These are phyloP conservation scores for Ajuga chamaepitys DNA, from an alignment of 257 asterid genomes.

Conservation along the genomic window DNA sequence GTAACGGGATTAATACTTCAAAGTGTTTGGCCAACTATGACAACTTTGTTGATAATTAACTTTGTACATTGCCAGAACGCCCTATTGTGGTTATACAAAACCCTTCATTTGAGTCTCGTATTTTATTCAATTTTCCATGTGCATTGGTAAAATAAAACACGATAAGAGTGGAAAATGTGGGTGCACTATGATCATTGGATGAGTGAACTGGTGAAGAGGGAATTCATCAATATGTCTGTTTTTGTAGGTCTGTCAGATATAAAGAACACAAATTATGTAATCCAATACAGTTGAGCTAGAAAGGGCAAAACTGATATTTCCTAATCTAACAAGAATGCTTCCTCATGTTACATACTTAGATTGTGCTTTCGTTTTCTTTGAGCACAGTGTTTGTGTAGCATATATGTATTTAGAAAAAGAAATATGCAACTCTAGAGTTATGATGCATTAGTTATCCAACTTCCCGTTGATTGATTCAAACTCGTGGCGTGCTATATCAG, in stretches of 20 bases:
- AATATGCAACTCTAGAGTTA: background rate
- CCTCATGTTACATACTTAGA: background rate
- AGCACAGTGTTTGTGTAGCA: background rate
- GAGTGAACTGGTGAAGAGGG: background rate
- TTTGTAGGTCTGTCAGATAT: background rate
- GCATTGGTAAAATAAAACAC: background rate
- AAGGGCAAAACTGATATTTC: background rate
- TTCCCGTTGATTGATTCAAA: background rate
- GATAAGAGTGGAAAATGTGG: background rate
- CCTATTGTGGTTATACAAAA: background rate
- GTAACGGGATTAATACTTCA: background rate
- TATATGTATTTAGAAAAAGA: background rate
- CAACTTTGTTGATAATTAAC: background rate
- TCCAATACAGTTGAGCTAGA: background rate
- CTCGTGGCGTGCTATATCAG: background rate
- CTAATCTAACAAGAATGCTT: background rate
- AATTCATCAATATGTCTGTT: background rate
- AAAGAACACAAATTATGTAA: background rate
- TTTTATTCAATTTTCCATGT: background rate
- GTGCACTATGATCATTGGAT: background rate
- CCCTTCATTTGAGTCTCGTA: background rate
- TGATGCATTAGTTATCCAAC: background rate
- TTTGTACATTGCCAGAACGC: background rate
- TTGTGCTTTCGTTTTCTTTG: background rate
- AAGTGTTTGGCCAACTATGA: background rate